A percentile compares a stretch with the other conserved stretches of the same genome.
Conservation (phyloP, 1,139 yeast genomes). For the Sugiyamaella castrensis region DNA sequence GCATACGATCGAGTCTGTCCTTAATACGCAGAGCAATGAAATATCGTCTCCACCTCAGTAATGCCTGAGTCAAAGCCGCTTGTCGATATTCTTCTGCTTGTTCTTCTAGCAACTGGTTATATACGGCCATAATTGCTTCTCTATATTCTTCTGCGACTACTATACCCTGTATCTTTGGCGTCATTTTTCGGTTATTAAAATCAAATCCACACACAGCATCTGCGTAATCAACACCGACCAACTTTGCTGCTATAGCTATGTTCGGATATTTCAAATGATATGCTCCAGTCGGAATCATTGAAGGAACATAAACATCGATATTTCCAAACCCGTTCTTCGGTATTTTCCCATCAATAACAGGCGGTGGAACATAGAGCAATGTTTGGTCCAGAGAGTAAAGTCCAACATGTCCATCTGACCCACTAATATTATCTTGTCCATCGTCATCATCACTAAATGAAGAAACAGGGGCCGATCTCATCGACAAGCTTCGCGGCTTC, state of each 20-base stretch:
- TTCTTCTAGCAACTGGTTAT: slow-evolving; percentile 56
- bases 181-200: slow-evolving; percentile 52
- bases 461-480: not conserved
- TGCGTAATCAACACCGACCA: slow-evolving; percentile 74
- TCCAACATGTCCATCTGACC: slow-evolving; percentile 46
- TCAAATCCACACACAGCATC: slow-evolving; percentile 86
- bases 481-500: slow-evolving; percentile 15
- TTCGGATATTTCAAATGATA: slow-evolving; percentile 54
- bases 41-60: slow-evolving; percentile 70
- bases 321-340: slow-evolving; percentile 72
- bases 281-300: slow-evolving; percentile 82
- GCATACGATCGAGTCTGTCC: slow-evolving; percentile 60
- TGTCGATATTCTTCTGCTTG: slow-evolving; percentile 47
- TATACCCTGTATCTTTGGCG: slow-evolving; percentile 73
- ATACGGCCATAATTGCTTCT: slow-evolving; percentile 63
- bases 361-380: slow-evolving; percentile 52
- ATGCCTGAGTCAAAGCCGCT: slow-evolving; percentile 50
- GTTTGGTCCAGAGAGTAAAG: slow-evolving; percentile 73
- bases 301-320: slow-evolving; percentile 63
- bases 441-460: slow-evolving; percentile 34
- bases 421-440: slow-evolving; percentile 49
- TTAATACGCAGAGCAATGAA: slow-evolving; percentile 69
- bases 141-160: slow-evolving; percentile 61
- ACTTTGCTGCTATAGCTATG: slow-evolving; percentile 66
- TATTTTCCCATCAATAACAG: slow-evolving; percentile 53